These are phyloP conservation scores for Phytophthora sp. DNA, from an alignment of 352 stramenopile genomes.

Conservation along the genomic window DNA sequence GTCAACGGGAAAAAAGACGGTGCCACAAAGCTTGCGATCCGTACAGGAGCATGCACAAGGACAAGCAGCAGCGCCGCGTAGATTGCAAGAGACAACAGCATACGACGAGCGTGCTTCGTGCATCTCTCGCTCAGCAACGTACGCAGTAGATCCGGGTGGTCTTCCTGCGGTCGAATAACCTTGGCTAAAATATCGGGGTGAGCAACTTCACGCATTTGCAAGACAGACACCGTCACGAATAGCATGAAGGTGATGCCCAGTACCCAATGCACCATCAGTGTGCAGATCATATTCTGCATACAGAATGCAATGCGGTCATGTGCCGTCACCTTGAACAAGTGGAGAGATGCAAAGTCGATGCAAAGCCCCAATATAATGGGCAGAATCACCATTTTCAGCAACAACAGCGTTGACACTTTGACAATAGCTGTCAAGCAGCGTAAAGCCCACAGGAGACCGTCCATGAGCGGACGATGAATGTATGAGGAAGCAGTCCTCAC, in stretches of 20 bases:
- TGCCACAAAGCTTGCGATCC: conserved; percentile 54
- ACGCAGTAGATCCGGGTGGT: conserved; percentile 95
- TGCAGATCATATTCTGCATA: conserved; percentile 90
- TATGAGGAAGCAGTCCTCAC: conserved; percentile 85
- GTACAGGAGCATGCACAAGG: conserved; percentile 89
- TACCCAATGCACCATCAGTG: conserved; percentile 97
- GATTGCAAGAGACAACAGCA: conserved; percentile 92
- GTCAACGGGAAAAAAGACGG: conserved; percentile 72
- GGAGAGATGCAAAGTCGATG: conserved; percentile 93
- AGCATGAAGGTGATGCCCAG: conserved; percentile 98
- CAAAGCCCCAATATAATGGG: conserved; percentile 94
- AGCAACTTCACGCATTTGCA: conserved; percentile 95
- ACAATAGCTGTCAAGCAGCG: conserved; percentile 87
- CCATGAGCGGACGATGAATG: conserved; percentile 82
- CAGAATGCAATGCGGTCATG: conserved; percentile 83
- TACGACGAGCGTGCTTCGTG: conserved; percentile 93
- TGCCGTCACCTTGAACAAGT: conserved; percentile 85
- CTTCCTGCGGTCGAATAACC: conserved; percentile 94
- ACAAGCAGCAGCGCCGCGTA: conserved; percentile 90
- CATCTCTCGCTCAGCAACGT: conserved; percentile 95
- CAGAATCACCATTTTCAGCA: conserved; percentile 98
- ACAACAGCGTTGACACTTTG: conserved; percentile 95
- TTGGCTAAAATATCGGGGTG: conserved; percentile 93
- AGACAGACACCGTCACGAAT: conserved; percentile 95
- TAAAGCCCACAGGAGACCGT: conserved; percentile 79